Conservation (phyloP, 768 basidiomycete genomes). For the Suillus subalutaceus region DNA sequence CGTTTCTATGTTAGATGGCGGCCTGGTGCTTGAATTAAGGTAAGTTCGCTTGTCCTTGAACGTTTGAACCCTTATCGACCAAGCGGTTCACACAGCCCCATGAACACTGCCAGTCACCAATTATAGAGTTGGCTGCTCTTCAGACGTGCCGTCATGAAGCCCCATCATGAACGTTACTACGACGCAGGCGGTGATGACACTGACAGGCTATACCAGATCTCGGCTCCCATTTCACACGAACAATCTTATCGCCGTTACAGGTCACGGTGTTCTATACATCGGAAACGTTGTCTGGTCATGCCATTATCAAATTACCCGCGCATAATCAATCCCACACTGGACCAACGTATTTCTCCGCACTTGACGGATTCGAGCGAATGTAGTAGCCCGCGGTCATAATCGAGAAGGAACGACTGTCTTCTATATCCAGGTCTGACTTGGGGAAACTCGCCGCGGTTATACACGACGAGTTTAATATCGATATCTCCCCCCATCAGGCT, state of each 20-base stretch:
- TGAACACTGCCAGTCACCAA: conserved; percentile 2
- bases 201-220: conserved; percentile 4
- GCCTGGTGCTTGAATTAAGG: background rate
- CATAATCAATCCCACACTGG: background rate
- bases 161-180: conserved; percentile 7
- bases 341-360: background rate
- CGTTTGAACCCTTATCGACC: background rate
- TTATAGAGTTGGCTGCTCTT: conserved; percentile 4
- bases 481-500: background rate
- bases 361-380: background rate
- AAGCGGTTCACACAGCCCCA: conserved; percentile 1
- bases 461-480: background rate
- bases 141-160: conserved; percentile 3
- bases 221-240: conserved; percentile 3
- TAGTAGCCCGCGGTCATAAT: background rate
- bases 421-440: background rate
- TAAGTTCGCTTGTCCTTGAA: background rate
- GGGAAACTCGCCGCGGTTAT: background rate
- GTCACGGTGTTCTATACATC: background rate
- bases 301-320: background rate
- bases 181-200: conserved; percentile 5
- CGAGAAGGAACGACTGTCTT: background rate
- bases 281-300: background rate
- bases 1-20: background rate
- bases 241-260: background rate